These are phyloP conservation scores for Oxytropis ochrocephala DNA, from an alignment of 306 rosid species.

Conservation along the genomic window DNA sequence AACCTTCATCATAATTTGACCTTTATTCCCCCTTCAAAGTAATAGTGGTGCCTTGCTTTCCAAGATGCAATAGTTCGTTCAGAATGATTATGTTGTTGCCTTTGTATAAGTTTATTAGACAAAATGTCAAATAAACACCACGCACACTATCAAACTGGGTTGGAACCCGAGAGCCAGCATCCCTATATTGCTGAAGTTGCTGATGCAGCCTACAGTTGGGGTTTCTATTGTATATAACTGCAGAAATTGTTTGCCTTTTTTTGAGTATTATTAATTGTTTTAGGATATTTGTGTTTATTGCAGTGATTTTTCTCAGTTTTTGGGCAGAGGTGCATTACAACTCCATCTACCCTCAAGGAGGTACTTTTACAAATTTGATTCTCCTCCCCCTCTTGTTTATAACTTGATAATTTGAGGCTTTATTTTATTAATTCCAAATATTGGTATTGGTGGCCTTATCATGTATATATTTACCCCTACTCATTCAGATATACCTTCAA, in stretches of 20 bases:
- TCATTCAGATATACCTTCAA: slow-evolving; percentile 48
- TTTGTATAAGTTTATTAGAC: not conserved
- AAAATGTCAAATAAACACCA: too few species aligned
- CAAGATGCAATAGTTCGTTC: not conserved
- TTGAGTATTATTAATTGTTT: not conserved
- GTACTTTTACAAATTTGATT: slow-evolving; percentile 29
- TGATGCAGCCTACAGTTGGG: too few species aligned
- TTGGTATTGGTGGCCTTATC: not conserved
- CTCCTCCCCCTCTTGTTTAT: not conserved
- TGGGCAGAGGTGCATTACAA: slow-evolving; percentile 99
- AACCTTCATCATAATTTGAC: not conserved
- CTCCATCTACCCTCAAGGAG: slow-evolving; percentile 81
- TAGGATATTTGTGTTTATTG: slow-evolving; percentile 13
- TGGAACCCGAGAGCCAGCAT: too few species aligned
- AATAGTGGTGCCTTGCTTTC: not conserved
- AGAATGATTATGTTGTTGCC: not conserved
- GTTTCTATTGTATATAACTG: not conserved
- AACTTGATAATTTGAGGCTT: not conserved
- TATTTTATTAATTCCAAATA: not conserved
- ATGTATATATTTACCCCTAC: not conserved
- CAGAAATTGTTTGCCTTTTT: not conserved
- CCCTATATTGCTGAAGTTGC: too few species aligned
- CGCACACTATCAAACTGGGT: too few species aligned
- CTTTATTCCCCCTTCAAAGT: not conserved
- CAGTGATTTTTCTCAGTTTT: slow-evolving; percentile 83